phyloP scores from a whole-genome alignment of 169 alveolate genomes.

The Cystoisospora suis region DNA sequence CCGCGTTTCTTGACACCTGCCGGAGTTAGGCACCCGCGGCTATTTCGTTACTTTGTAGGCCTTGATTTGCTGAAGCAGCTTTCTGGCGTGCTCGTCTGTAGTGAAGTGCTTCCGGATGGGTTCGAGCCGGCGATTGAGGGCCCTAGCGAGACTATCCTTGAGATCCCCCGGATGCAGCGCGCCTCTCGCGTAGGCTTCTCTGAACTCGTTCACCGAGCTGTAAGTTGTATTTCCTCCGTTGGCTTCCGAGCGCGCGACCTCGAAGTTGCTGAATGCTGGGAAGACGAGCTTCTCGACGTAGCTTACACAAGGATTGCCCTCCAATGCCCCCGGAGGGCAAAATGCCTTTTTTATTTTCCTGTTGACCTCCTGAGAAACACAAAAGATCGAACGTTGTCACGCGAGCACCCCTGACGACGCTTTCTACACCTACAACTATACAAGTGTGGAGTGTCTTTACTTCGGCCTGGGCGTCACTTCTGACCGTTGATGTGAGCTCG shows the following conservation, averaged over 20 bases:
- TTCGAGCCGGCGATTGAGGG: constrained; percentile 90
- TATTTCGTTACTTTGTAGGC: constrained; percentile 70
- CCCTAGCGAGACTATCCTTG: constrained; percentile 89
- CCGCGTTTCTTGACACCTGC: too few relatives aligned
- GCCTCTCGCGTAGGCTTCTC: constrained; percentile 88
- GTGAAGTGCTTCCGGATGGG: constrained; percentile 97
- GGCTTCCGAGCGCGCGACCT: not conserved
- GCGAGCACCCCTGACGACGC: not conserved
- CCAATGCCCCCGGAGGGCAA: constrained; percentile 91
- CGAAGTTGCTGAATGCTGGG: constrained; percentile 63
- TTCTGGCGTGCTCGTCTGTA: constrained; percentile 79
- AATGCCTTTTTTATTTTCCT: constrained; percentile 95
- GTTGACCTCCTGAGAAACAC: constrained; percentile 81
- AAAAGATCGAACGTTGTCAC: not conserved
- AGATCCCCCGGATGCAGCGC: constrained; percentile 95
- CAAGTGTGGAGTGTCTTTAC: too few relatives aligned
- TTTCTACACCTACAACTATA: not conserved
- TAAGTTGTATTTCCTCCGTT: constrained; percentile 84
- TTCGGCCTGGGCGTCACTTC: too few relatives aligned
- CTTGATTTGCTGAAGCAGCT: constrained; percentile 84
- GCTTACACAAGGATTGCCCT: constrained; percentile 95
- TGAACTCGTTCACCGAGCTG: constrained; percentile 85
- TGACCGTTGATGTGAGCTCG: too few relatives aligned
- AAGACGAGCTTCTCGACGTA: constrained; percentile 91
- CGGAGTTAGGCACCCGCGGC: too few relatives aligned